Percentiles rank a stretch among this genome's conserved stretches.
Conservation (phyloP, 208 protist species). For the Crithidia acanthocephali region DNA sequence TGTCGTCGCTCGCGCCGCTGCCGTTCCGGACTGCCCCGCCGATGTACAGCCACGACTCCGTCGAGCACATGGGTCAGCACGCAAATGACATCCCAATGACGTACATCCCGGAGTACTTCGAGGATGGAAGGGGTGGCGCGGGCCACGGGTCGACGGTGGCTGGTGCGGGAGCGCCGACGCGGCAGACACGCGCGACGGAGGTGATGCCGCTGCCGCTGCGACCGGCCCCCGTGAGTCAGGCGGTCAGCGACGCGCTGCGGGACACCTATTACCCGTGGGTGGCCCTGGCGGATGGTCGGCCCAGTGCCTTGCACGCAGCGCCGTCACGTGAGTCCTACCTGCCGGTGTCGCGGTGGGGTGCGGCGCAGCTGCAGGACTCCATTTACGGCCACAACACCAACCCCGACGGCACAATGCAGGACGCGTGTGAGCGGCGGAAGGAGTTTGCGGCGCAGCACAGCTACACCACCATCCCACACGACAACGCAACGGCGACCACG, state of each 20-base stretch:
- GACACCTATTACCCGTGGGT: constrained; percentile 30
- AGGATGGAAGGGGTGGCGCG: background rate
- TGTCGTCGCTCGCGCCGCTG: background rate
- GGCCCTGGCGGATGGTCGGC: background rate
- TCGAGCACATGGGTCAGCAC: constrained; percentile 26
- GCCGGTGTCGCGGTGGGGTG: constrained; percentile 22
- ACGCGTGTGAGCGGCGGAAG: constrained; percentile 23
- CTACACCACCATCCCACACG: constrained; percentile 21
- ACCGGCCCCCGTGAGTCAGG: constrained; percentile 13
- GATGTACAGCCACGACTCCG: constrained; percentile 29
- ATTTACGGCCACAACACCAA: constrained; percentile 19
- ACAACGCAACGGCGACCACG: constrained; percentile 32
- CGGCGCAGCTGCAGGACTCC: constrained; percentile 7
- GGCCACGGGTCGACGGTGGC: background rate
- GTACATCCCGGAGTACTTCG: constrained; percentile 36
- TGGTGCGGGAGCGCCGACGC: background rate
- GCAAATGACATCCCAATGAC: constrained; percentile 27
- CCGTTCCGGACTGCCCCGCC: constrained; percentile 24
- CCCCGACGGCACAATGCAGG: constrained; percentile 24
- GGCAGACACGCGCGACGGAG: background rate
- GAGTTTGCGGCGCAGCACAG: constrained; percentile 1
- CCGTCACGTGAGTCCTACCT: constrained; percentile 19
- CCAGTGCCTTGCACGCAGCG: background rate
- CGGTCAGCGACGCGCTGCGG: constrained; percentile 15
- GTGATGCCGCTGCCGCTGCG: constrained; percentile 31